Evolutionary conservation across 805 yeast species (phyloP).

Genomic region (Ogataea wickerhamii): DNA sequence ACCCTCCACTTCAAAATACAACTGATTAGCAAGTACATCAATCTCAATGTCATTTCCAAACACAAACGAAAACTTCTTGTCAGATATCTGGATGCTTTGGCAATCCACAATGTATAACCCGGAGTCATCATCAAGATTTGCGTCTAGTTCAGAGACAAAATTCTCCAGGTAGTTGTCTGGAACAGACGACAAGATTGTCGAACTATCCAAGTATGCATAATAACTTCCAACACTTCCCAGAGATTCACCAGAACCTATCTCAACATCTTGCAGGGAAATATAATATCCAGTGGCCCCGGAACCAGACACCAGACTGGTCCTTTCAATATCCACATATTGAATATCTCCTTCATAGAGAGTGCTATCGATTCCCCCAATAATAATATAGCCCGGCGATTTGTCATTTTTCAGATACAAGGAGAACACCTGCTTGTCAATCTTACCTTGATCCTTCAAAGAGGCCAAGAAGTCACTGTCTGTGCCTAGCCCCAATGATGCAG

Average conservation of each 20-base stretch:
- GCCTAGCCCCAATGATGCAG: slow-evolving; percentile 24
- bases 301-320: slow-evolving; percentile 7
- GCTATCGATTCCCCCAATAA: slow-evolving; percentile 33
- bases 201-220: slow-evolving; percentile 50
- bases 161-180: slow-evolving; percentile 33
- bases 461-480: slow-evolving; percentile 14
- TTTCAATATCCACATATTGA: slow-evolving; percentile 16
- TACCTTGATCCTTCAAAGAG: slow-evolving; percentile 25
- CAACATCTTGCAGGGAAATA: slow-evolving; percentile 14
- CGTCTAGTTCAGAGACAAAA: slow-evolving; percentile 16
- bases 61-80: slow-evolving; percentile 9
- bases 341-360: slow-evolving; percentile 26
- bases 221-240: slow-evolving; percentile 8
- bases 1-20: slow-evolving; percentile 14
- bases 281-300: slow-evolving; percentile 15
- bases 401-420: slow-evolving; percentile 28
- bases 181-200: slow-evolving; percentile 49
- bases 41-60: slow-evolving; percentile 21
- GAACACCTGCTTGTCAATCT: slow-evolving; percentile 25
- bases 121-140: slow-evolving; percentile 11
- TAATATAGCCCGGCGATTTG: slow-evolving; percentile 24
- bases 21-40: slow-evolving; percentile 19
- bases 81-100: slow-evolving; percentile 13
- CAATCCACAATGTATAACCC: slow-evolving; percentile 25
- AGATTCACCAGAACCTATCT: slow-evolving; percentile 11